A percentile compares a stretch with the other conserved stretches of the same genome.
Evolutionary conservation across 257 asterid species (phyloP).

Genomic region (Plantago major): DNA sequence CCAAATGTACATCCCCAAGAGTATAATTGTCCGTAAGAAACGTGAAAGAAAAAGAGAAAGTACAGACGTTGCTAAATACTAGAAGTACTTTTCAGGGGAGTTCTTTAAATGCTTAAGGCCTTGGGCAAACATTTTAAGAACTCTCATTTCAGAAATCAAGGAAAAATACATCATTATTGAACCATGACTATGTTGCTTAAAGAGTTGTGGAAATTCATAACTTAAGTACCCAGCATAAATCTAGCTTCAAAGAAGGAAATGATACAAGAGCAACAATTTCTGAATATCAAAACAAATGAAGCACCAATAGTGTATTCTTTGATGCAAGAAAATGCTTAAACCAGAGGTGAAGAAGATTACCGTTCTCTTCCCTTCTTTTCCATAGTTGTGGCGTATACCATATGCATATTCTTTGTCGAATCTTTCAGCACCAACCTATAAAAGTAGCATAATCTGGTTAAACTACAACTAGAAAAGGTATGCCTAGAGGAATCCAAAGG

Average conservation of each 20-base stretch:
- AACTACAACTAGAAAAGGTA: conserved; percentile 8
- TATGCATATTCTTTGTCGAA: conserved; percentile 95
- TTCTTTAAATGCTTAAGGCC: background rate
- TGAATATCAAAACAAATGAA: conserved; percentile 9
- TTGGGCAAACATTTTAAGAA: background rate
- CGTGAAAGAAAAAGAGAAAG: conserved; percentile 2
- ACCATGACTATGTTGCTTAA: conserved; percentile 4
- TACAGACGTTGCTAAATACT: background rate
- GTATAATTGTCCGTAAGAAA: no score
- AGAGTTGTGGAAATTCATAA: background rate
- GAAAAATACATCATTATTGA: background rate
- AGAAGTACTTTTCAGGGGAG: background rate
- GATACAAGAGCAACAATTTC: background rate
- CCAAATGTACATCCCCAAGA: no score
- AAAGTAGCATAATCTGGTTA: conserved; percentile 22
- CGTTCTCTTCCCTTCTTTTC: conserved; percentile 98
- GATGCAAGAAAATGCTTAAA: background rate
- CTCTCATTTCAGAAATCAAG: background rate
- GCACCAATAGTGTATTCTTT: conserved; percentile 8
- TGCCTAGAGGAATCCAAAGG: background rate
- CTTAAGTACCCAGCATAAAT: background rate
- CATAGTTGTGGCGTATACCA: conserved; percentile 84
- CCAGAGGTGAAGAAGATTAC: conserved; percentile 37
- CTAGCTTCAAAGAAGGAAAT: background rate
- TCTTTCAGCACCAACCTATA: conserved; percentile 89